Conservation (phyloP, 1,284 basidiomycete species). For the Austropuccinia psidii region DNA sequence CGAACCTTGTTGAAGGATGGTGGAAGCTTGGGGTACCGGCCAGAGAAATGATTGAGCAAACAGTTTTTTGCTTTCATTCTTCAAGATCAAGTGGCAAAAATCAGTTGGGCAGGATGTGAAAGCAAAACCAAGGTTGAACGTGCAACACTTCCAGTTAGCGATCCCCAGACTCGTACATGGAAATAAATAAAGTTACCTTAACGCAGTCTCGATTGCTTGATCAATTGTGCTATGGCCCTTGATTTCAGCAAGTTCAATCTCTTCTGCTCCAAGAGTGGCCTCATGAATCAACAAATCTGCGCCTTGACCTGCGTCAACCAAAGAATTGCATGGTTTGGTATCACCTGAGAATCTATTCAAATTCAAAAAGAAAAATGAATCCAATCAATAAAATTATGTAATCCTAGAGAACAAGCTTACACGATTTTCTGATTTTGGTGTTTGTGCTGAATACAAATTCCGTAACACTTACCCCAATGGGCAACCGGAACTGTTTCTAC, state of each 20-base stretch:
- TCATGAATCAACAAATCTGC: constrained; percentile 87
- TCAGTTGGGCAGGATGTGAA: not conserved
- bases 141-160: not conserved
- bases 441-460: constrained; percentile 4
- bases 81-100: not conserved
- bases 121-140: not conserved
- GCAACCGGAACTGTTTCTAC: constrained; percentile 21
- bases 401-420: constrained; percentile 12
- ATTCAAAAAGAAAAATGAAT: constrained; percentile 36
- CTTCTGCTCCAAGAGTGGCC: constrained; percentile 74
- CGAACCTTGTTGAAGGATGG: constrained; percentile 39
- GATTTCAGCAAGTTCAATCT: constrained; percentile 45
- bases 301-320: constrained; percentile 60
- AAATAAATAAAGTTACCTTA: constrained; percentile 58
- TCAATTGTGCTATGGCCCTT: constrained; percentile 35
- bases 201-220: constrained; percentile 57
- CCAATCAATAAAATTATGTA: not conserved
- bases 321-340: constrained; percentile 65
- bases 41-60: constrained; percentile 89
- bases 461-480: constrained; percentile 35
- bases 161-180: not conserved
- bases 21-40: constrained; percentile 81
- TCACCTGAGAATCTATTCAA: constrained; percentile 68
- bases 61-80: constrained; percentile 69
- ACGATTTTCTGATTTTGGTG: constrained; percentile 32